Evolutionary conservation across 345 rosid species (phyloP), one percentile per base, ranked within the genome.

Genomic region (Boechera retrofracta): DNA sequence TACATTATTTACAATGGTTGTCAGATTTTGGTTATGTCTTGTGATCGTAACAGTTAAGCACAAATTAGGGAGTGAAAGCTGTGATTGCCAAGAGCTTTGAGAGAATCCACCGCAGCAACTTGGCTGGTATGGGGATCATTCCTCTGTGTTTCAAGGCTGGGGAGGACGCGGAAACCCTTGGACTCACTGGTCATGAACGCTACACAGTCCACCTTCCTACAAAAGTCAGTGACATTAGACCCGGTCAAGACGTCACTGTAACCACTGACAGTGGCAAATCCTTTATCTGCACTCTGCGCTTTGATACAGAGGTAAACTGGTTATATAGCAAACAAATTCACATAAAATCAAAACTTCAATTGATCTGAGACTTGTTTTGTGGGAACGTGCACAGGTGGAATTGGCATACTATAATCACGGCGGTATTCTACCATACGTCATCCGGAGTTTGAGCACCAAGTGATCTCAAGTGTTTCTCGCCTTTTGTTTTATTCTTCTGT

Each of bases 371-470:
- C 11, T 29, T 59, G 63, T 55, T 42, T 18, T 39, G 10, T 62
- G 38, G 63, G 61, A 57, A 64, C 13, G 39, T 59, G 42, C 6
- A 72, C 84, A 91, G 95, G 95, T 91, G 78, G 95, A 91, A 35
- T 75, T 91, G 78, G 90, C 80, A 0, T 91, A 91, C 74, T 91
- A 89, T 58, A 80, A 88, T 33, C 91, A 91, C 10, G 97, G 95
- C 33, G 97, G 95, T 82, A 88, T 89, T 76, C 90, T 91, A 72
- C 91, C 87, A 9, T 89, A 82, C 26, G 89, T 86, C 10, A 80
- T 89, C 72, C 77, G 91, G 60, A 86, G 83, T 81, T 76, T 89
- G 77, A 85, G 71, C 77, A 24, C 52, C 75, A 74, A 79, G 74
- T 72, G 73, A 79, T 78, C 63, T 78, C 63, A 66, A 38, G 62